phyloP scores from a whole-genome alignment of 2,329 filamentous ascomycete species.

The Cadophora sp. region DNA sequence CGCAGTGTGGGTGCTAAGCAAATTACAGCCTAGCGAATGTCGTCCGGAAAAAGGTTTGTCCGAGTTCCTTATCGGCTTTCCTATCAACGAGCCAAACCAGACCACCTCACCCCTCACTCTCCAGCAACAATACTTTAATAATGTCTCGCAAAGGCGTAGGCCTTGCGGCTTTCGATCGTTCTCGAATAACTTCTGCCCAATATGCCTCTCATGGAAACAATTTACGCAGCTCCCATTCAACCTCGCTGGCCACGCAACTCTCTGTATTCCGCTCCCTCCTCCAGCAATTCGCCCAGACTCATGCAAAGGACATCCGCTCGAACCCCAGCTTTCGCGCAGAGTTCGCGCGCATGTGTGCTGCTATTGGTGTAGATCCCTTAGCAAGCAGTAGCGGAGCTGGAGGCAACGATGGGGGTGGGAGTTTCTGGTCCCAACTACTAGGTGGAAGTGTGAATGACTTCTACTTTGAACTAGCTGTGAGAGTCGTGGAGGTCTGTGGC shows the following conservation, averaged over 20 bases:
- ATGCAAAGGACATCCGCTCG: constrained; percentile 94
- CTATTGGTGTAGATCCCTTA: constrained; percentile 94
- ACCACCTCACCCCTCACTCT: background rate
- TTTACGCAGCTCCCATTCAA: constrained; percentile 83
- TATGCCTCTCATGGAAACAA: constrained; percentile 89
- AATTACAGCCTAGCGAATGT: background rate
- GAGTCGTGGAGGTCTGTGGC: constrained; percentile 91
- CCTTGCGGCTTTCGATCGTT: constrained; percentile 87
- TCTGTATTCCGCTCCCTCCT: constrained; percentile 95
- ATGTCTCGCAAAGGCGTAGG: constrained; percentile 86
- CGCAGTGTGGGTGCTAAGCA: constrained; percentile 3
- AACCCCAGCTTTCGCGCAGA: constrained; percentile 95
- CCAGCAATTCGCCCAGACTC: constrained; percentile 93
- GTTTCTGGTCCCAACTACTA: constrained; percentile 91
- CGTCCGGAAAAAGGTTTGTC: background rate
- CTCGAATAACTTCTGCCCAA: constrained; percentile 82
- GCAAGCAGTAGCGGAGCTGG: constrained; percentile 67
- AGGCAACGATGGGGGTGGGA: constrained; percentile 59
- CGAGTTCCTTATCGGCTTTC: background rate
- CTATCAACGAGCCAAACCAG: background rate
- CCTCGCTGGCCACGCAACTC: constrained; percentile 89
- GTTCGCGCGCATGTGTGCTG: constrained; percentile 97
- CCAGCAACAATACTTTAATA: constrained; percentile 19
- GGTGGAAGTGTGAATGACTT: constrained; percentile 96
- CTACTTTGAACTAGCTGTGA: constrained; percentile 96